Percentiles rank a stretch among this genome's conserved stretches.
Conservation (phyloP, 108 stramenopile genomes). For the Nitzschia palea region DNA sequence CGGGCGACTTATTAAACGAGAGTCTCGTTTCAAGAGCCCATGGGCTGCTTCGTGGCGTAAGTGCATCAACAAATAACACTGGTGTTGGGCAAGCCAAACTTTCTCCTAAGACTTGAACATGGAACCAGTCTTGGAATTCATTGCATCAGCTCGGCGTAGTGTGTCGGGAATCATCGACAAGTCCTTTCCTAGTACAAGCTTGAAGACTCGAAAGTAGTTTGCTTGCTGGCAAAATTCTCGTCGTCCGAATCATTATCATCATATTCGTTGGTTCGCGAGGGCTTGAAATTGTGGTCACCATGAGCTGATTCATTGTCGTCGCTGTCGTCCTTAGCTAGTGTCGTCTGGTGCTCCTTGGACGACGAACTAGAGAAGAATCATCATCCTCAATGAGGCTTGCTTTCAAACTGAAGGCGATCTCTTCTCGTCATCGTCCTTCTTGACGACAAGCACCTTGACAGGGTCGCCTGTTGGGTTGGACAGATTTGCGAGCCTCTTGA, state of each 20-base stretch:
- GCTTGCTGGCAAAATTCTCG: slow-evolving; percentile 70
- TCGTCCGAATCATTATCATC: slow-evolving; percentile 48
- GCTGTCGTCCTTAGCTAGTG: slow-evolving; percentile 44
- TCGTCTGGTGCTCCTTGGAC: slow-evolving; percentile 29
- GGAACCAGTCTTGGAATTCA: too few relatives aligned
- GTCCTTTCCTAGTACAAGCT: too few relatives aligned
- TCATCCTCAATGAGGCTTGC: slow-evolving; percentile 87
- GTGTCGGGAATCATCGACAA: too few relatives aligned
- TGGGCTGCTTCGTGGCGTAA: too few relatives aligned
- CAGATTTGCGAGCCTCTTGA: slow-evolving; percentile 70
- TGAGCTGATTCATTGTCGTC: slow-evolving; percentile 38
- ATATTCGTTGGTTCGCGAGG: slow-evolving; percentile 24
- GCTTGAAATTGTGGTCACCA: slow-evolving; percentile 27
- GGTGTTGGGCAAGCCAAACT: too few relatives aligned
- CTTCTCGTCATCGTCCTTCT: slow-evolving; percentile 66
- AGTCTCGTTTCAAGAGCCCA: too few relatives aligned
- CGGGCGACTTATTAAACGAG: too few relatives aligned
- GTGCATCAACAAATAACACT: too few relatives aligned
- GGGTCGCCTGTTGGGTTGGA: slow-evolving; percentile 94
- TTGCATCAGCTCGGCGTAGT: too few relatives aligned
- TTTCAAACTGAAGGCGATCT: slow-evolving; percentile 85
- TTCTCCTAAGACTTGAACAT: too few relatives aligned
- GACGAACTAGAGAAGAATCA: slow-evolving; percentile 31
- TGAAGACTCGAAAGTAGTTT: too few relatives aligned
- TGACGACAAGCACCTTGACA: slow-evolving; percentile 91